phyloP scores from a whole-genome alignment of 257 asterid genomes.

The Solanum gandarillasii region DNA sequence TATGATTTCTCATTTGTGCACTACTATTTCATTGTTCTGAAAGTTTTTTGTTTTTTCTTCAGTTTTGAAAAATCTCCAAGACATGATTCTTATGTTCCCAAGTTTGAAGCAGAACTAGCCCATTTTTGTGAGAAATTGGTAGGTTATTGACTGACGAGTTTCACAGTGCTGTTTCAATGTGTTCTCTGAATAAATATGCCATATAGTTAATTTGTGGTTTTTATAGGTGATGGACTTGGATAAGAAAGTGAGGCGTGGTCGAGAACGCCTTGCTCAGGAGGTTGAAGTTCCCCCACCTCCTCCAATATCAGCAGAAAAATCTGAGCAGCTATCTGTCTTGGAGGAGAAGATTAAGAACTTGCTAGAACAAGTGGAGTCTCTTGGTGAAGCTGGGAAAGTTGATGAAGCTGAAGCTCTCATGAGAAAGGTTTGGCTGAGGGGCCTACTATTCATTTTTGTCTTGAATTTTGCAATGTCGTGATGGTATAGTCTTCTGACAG shows the following conservation, averaged over 20 bases:
- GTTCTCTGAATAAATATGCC: background rate
- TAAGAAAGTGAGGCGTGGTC: slow-evolving; percentile 94
- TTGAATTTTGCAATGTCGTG: background rate
- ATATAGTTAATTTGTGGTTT: background rate
- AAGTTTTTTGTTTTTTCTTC: slow-evolving; percentile 9
- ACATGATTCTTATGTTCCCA: slow-evolving; percentile 71
- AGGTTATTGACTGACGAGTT: slow-evolving; percentile 13
- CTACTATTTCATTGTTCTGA: background rate
- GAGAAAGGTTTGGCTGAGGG: slow-evolving; percentile 61
- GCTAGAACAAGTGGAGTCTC: slow-evolving; percentile 98
- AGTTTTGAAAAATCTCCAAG: slow-evolving; percentile 94
- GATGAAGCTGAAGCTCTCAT: slow-evolving; percentile 99
- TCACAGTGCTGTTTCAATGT: background rate
- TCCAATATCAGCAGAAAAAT: slow-evolving; percentile 87
- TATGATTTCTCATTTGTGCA: background rate
- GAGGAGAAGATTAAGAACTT: slow-evolving; percentile 94
- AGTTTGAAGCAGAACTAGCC: slow-evolving; percentile 92
- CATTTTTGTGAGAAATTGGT: slow-evolving; percentile 91
- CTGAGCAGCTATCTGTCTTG: slow-evolving; percentile 74
- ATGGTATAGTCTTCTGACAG: background rate
- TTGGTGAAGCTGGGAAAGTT: slow-evolving; percentile 97
- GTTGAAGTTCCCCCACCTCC: slow-evolving; percentile 84
- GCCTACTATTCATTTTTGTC: background rate
- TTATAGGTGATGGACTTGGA: slow-evolving; percentile 83
- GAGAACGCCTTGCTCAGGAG: slow-evolving; percentile 93